Percentiles rank a stretch among this genome's conserved stretches.
These are phyloP conservation scores for Wickerhamiella spandovensis DNA, from an alignment of 805 yeast genomes.

Conservation along the genomic window DNA sequence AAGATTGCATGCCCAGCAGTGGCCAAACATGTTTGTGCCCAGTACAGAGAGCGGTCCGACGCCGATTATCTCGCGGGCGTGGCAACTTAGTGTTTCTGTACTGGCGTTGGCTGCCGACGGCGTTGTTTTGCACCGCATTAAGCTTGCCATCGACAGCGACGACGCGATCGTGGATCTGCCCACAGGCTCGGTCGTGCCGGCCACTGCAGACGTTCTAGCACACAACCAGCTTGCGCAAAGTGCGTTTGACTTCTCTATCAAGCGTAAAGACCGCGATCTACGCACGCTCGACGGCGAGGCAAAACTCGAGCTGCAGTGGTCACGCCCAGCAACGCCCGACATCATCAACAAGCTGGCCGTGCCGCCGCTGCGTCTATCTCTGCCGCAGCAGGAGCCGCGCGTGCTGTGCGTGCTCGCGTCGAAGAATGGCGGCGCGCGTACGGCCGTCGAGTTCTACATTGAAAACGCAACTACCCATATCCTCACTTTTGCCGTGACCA, in stretches of 20 bases:
- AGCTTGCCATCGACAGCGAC: conserved; percentile 2
- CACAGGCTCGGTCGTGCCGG: not conserved
- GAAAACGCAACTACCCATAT: conserved; percentile 68
- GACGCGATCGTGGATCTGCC: not conserved
- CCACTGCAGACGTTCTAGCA: not conserved
- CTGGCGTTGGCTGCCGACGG: conserved; percentile 16
- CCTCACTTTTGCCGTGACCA: conserved; percentile 44
- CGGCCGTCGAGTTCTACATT: conserved; percentile 31
- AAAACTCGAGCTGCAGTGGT: conserved; percentile 22
- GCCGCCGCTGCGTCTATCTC: conserved; percentile 14
- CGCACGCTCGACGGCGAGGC: conserved; percentile 20
- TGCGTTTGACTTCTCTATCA: conserved; percentile 2
- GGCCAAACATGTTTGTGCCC: conserved; percentile 29
- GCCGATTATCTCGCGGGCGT: conserved; percentile 23
- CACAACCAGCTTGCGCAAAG: conserved; percentile 5
- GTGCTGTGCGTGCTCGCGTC: conserved; percentile 10
- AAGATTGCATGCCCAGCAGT: conserved; percentile 19
- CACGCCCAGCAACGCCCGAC: conserved; percentile 12
- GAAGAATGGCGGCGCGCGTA: conserved; percentile 8
- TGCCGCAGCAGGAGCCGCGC: conserved; percentile 20
- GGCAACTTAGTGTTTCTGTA: conserved; percentile 24
- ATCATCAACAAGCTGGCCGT: conserved; percentile 8
- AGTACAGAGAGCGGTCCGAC: conserved; percentile 12
- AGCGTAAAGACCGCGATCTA: conserved; percentile 5
- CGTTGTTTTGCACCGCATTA: not conserved